Conservation (phyloP, 2,329 filamentous ascomycete species). For the Penicillium palitans region DNA sequence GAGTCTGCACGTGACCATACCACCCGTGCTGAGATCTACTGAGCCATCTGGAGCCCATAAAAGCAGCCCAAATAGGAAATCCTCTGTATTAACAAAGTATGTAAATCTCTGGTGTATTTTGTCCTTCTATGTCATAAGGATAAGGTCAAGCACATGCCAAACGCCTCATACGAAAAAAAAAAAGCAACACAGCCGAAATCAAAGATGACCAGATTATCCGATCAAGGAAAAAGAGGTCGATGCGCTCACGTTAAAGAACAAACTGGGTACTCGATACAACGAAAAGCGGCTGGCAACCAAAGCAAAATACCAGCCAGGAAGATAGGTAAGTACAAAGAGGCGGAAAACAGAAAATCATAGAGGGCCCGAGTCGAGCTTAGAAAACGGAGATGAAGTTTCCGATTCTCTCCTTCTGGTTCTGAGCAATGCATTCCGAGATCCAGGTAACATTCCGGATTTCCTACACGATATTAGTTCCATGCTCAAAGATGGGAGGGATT, state of each 20-base stretch:
- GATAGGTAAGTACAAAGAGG: conserved; percentile 22
- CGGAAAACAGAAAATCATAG: conserved; percentile 15
- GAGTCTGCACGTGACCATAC: background rate
- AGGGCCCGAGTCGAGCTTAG: conserved; percentile 46
- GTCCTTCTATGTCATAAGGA: conserved; percentile 33
- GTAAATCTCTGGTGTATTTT: conserved; percentile 14
- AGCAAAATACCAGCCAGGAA: conserved; percentile 19
- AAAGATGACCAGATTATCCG: conserved; percentile 18
- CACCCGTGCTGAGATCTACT: background rate
- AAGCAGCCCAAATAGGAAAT: background rate
- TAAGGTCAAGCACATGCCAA: conserved; percentile 22
- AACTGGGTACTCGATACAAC: conserved; percentile 35
- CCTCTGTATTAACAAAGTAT: background rate
- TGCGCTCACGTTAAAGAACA: conserved; percentile 36
- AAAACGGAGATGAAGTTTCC: conserved; percentile 99
- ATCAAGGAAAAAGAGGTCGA: conserved; percentile 21
- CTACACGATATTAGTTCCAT: conserved; percentile 51
- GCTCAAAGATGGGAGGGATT: background rate
- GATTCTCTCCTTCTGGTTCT: conserved; percentile 99
- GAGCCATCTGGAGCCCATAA: background rate
- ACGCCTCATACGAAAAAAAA: conserved; percentile 26
- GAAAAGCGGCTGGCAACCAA: conserved; percentile 18
- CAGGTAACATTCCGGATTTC: conserved; percentile 99
- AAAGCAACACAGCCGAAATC: conserved; percentile 23
- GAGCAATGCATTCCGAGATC: conserved; percentile 99